A percentile compares a stretch with the other conserved stretches of the same genome.
Evolutionary conservation across 2,329 filamentous ascomycete species (phyloP).

Genomic region (Penicillium crustosum): DNA sequence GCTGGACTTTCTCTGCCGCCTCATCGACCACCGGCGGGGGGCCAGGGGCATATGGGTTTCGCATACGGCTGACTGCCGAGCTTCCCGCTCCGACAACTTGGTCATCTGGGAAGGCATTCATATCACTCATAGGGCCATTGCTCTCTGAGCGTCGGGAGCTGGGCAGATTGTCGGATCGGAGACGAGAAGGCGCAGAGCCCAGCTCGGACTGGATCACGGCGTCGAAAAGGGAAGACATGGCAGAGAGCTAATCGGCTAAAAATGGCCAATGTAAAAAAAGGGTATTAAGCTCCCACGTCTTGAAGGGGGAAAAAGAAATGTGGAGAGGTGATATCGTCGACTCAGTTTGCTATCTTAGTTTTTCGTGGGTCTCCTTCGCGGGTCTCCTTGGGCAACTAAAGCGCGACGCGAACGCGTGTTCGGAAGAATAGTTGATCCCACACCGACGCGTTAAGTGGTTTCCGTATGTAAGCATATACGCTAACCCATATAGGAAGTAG

Average conservation of each 20-base stretch:
- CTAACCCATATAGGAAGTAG: neutral
- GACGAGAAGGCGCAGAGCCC: slow-evolving; percentile 35
- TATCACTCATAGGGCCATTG: slow-evolving; percentile 56
- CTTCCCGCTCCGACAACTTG: slow-evolving; percentile 58
- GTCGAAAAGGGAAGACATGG: slow-evolving; percentile 45
- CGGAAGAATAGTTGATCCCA: slow-evolving; percentile 23
- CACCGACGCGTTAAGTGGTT: slow-evolving; percentile 39
- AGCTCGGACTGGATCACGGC: slow-evolving; percentile 45
- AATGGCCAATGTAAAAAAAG: slow-evolving; percentile 26
- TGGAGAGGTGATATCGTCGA: slow-evolving; percentile 9
- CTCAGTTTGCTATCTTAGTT: slow-evolving; percentile 16
- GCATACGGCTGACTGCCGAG: slow-evolving; percentile 49
- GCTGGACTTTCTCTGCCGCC: slow-evolving; percentile 62
- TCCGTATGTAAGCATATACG: slow-evolving; percentile 5
- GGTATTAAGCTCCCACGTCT: slow-evolving; percentile 4
- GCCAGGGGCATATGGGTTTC: slow-evolving; percentile 52
- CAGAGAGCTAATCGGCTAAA: slow-evolving; percentile 26
- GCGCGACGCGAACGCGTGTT: slow-evolving; percentile 27
- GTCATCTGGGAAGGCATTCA: slow-evolving; percentile 61
- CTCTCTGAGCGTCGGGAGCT: slow-evolving; percentile 57
- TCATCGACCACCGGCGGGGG: slow-evolving; percentile 61
- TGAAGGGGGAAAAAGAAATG: slow-evolving; percentile 11
- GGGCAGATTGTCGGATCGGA: slow-evolving; percentile 44
- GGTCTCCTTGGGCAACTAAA: slow-evolving; percentile 23
- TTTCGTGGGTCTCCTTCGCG: slow-evolving; percentile 21